Conservation (phyloP, 805 yeast species). For the Cyberlindnera saturnus region DNA sequence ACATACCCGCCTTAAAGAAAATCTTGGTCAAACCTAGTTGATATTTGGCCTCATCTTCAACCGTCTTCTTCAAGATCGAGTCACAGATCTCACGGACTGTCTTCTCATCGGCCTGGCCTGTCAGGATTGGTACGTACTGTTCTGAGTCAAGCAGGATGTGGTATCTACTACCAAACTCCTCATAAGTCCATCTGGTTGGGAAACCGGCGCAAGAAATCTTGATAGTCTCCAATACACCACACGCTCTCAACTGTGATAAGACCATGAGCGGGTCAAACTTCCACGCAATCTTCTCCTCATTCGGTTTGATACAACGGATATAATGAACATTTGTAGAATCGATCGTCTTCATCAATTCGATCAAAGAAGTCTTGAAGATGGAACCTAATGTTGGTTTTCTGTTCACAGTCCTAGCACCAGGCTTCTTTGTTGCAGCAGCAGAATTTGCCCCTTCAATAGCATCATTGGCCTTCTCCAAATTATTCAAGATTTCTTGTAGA, state of each 20-base stretch:
- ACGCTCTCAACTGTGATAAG: constrained; percentile 88
- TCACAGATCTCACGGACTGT: constrained; percentile 61
- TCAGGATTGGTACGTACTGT: constrained; percentile 58
- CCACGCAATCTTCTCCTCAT: constrained; percentile 93
- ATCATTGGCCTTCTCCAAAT: constrained; percentile 47
- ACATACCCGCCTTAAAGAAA: constrained; percentile 94
- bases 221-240: constrained; percentile 97
- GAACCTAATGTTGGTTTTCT: constrained; percentile 93
- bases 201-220: constrained; percentile 96
- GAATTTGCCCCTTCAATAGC: constrained; percentile 26
- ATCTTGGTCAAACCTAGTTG: constrained; percentile 92
- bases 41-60: constrained; percentile 62
- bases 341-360: constrained; percentile 88
- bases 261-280: constrained; percentile 94
- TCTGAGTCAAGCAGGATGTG: constrained; percentile 73
- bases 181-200: constrained; percentile 94
- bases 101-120: constrained; percentile 43
- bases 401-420: constrained; percentile 39
- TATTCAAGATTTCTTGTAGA: constrained; percentile 56
- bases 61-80: constrained; percentile 57
- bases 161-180: constrained; percentile 86
- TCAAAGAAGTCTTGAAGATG: constrained; percentile 85
- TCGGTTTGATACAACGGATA: constrained; percentile 95
- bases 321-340: constrained; percentile 94
- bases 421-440: constrained; percentile 28